Base-by-base conservation (phyloP, 164 flowering plant species). In the Berberis thunbergii region DNA sequence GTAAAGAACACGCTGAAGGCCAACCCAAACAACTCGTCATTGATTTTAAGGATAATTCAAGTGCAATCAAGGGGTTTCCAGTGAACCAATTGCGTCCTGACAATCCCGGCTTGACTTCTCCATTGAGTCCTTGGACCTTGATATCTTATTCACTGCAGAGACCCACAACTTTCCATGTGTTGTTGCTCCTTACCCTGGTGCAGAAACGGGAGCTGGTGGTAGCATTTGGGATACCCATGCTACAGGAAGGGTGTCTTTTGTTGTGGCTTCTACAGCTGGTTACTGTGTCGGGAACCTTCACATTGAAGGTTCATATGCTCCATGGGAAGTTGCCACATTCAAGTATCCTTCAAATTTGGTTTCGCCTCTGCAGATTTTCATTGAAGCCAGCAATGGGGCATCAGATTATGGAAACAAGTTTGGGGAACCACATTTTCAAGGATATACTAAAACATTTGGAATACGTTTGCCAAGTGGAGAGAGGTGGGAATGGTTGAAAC, bases 181-280 rank as follows among this genome's bases (percentile, higher is more conserved):
- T 10, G 97, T 90, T 76, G 98, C 98, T 45, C 97, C 98, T 55
- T 88, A 86, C 64, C 98, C 97, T 65, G 98, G 98, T 45, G 97
- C 97, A 41, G 97, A 92, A 78, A 92, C 97, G 6, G 98, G 98
- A 61, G 91, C 94, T 4, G 98, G 98, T 6, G 98, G 98, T 59
- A 86, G 96, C 50, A 92, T 92, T n/a, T 83, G 98, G 74, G 98
- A 92, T 68, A 92, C 97, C 2, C 98, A 92, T 81, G 98, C 98
- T 8, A 92, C 98, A 42, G 98, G 97, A 53, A 78, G 85, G 68
- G 98, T 97, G 4, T 92, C 96, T 44, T 85, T 81, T 78, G 94
- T 89, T 26, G 86, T 83, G 60, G 98, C 97, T 46, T 68, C 93
- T 8, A 92, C 98, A n/a, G 89, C 97, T 72, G 98, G 98, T 60